These are phyloP conservation scores for Aspergillus sclerotioniger DNA, from an alignment of 495 filamentous ascomycete species.

Conservation along the genomic window DNA sequence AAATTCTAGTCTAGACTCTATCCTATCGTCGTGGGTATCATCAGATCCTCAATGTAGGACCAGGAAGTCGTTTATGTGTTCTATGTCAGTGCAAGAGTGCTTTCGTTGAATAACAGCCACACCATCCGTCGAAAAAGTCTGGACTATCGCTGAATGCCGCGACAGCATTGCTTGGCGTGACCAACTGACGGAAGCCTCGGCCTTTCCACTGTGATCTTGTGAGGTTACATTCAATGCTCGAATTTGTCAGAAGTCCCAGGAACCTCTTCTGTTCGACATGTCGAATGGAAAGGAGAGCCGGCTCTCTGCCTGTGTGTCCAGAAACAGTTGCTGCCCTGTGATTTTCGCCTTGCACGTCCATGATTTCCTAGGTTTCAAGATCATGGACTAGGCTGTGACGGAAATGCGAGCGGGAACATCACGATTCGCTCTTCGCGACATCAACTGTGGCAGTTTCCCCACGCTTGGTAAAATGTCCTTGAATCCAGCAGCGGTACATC, in stretches of 20 bases:
- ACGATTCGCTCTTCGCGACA: conserved; percentile 16
- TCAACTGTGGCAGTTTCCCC: conserved; percentile 12
- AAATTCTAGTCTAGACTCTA: background rate
- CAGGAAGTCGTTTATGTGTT: background rate
- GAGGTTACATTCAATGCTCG: background rate
- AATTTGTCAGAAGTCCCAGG: background rate
- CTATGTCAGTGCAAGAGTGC: background rate
- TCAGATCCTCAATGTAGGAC: background rate
- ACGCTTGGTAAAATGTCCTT: conserved; percentile 82
- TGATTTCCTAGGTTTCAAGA: background rate
- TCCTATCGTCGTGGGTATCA: background rate
- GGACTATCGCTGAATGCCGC: background rate
- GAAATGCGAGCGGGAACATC: background rate
- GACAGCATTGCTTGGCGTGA: background rate
- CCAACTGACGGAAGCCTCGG: background rate
- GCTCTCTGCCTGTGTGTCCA: background rate
- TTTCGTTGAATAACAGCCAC: background rate
- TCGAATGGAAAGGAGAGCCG: background rate
- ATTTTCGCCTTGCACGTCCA: background rate
- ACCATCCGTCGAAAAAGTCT: background rate
- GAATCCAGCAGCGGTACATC: conserved; percentile 98
- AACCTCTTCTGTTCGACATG: background rate
- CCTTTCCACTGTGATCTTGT: background rate
- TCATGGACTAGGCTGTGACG: background rate
- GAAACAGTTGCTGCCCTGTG: background rate